phyloP scores from a whole-genome alignment of 2,329 filamentous ascomycete genomes.

The Fusarium begoniae region DNA sequence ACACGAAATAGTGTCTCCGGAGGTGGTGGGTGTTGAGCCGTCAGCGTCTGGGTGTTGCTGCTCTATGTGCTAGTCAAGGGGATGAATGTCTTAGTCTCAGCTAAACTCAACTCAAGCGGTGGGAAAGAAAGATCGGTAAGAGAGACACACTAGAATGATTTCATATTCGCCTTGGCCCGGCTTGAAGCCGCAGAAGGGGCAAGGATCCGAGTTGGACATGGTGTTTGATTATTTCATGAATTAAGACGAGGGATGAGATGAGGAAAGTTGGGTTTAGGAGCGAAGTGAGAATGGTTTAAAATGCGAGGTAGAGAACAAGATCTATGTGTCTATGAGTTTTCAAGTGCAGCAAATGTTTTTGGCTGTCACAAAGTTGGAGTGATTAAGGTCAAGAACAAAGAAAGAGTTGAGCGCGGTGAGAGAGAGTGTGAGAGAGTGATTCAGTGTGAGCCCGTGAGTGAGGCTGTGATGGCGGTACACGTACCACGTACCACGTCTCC shows the following conservation, averaged over 20 bases:
- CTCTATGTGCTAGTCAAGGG: constrained; percentile 42
- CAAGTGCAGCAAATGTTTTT: neutral
- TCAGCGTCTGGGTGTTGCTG: constrained; percentile 39
- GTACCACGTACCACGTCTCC: neutral
- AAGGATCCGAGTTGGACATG: constrained; percentile 28
- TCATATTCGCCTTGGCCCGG: constrained; percentile 45
- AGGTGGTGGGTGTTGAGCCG: constrained; percentile 15
- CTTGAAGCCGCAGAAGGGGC: constrained; percentile 51
- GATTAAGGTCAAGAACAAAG: constrained; percentile 17
- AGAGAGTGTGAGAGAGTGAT: neutral
- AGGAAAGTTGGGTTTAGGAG: neutral
- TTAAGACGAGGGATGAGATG: neutral
- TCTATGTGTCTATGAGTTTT: neutral
- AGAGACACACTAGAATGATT: constrained; percentile 47
- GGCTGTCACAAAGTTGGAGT: neutral
- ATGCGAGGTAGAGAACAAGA: neutral
- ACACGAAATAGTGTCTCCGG: constrained; percentile 26
- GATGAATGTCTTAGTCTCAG: constrained; percentile 22
- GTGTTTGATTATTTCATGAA: neutral
- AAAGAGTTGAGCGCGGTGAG: constrained; percentile 11
- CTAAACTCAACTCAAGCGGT: neutral
- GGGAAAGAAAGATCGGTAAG: neutral
- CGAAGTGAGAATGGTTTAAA: neutral
- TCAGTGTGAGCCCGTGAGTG: constrained; percentile 7
- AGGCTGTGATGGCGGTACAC: constrained; percentile 34